phyloP scores from a whole-genome alignment of 31 red algal genomes.

The Endocladia muricata region DNA sequence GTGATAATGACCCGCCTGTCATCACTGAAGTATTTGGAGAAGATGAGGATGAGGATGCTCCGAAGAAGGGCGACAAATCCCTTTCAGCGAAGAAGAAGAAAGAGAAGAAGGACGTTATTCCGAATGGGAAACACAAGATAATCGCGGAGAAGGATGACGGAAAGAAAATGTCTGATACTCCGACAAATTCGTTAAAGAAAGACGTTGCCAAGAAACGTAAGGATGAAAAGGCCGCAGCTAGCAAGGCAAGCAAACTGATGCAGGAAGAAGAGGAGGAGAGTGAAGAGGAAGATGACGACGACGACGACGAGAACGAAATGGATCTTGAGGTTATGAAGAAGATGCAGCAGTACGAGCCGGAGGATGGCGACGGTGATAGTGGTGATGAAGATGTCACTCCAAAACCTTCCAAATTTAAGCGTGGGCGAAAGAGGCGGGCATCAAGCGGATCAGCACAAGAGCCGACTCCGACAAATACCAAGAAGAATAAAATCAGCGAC shows the following conservation, averaged over 20 bases:
- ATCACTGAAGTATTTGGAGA: conserved; percentile 21
- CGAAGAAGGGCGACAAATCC: background rate
- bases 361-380: conserved; percentile 20
- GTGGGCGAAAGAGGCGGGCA: background rate
- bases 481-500: conserved; percentile 51
- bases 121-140: conserved; percentile 6
- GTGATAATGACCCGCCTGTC: conserved; percentile 11
- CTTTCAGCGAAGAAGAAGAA: conserved; percentile 12
- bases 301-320: background rate
- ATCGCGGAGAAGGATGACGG: background rate
- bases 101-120: conserved; percentile 19
- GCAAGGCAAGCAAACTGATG: no score
- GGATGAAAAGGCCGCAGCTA: background rate
- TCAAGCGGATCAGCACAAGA: background rate
- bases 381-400: conserved; percentile 6
- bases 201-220: background rate
- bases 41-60: conserved; percentile 11
- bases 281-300: background rate
- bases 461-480: conserved; percentile 2
- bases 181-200: background rate
- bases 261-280: background rate
- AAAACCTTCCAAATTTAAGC: background rate
- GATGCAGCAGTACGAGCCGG: background rate
- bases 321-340: background rate
- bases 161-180: background rate